phyloP scores from a whole-genome alignment of 163 green algal genomes.

The Scenedesmus sp. region DNA sequence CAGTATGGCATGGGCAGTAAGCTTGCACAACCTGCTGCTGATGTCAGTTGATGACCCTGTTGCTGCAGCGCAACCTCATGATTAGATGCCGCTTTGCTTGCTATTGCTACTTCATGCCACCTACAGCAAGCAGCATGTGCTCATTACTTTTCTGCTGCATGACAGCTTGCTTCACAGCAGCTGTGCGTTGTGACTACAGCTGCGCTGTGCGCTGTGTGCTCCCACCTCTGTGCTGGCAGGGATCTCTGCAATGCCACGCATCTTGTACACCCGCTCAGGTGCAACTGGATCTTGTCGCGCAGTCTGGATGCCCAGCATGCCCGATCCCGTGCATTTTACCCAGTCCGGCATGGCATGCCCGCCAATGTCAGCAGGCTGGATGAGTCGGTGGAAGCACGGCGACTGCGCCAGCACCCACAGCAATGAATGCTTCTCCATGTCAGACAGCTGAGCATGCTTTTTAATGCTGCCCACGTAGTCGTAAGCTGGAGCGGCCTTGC shows the following conservation, averaged over 20 bases:
- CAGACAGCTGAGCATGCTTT: conserved; percentile 31
- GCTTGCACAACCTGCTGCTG: neutral
- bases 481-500: conserved; percentile 6
- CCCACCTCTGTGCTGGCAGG: conserved; percentile 42
- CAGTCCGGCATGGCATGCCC: conserved; percentile 35
- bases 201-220: neutral
- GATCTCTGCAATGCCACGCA: conserved; percentile 45
- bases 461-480: conserved; percentile 42
- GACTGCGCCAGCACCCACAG: conserved; percentile 48
- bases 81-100: neutral
- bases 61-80: neutral
- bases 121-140: neutral
- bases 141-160: neutral
- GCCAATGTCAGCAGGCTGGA: neutral
- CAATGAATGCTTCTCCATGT: conserved; percentile 46
- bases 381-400: conserved; percentile 32
- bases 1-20: too few relatives aligned
- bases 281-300: conserved; percentile 39
- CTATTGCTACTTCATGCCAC: neutral
- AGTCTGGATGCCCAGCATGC: conserved; percentile 37
- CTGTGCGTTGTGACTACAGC: neutral
- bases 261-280: conserved; percentile 41
- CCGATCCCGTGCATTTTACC: conserved; percentile 39
- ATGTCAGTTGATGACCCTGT: neutral
- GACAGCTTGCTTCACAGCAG: neutral